These are phyloP conservation scores for Chloromonas sp. DNA, from an alignment of 163 green algal genomes.

Conservation along the genomic window DNA sequence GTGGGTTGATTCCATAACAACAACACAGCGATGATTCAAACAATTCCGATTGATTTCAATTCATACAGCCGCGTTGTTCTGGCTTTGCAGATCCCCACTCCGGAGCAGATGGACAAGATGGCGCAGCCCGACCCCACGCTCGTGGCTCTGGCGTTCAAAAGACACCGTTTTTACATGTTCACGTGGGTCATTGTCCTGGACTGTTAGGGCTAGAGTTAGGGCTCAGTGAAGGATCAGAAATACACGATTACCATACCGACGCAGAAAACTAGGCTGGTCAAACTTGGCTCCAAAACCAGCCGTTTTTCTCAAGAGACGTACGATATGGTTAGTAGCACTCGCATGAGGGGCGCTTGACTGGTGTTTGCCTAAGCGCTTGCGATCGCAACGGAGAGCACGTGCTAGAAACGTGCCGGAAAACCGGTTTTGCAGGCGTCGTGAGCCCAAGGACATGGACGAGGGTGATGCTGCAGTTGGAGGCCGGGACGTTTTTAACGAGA, in stretches of 20 bases:
- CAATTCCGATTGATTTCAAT: too few species aligned
- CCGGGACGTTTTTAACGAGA: slow-evolving; percentile 97
- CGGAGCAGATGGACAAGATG: slow-evolving; percentile 42
- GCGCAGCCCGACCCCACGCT: slow-evolving; percentile 73
- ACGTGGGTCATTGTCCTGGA: slow-evolving; percentile 12
- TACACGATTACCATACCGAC: slow-evolving; percentile 77
- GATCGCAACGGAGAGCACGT: too few species aligned
- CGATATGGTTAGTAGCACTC: slow-evolving; percentile 83
- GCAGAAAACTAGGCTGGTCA: slow-evolving; percentile 91
- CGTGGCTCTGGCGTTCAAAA: slow-evolving; percentile 33
- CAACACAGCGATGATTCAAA: background rate
- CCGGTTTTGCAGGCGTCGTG: slow-evolving; percentile 17
- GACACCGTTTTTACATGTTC: slow-evolving; percentile 20
- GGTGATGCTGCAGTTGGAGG: slow-evolving; percentile 39
- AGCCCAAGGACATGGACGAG: slow-evolving; percentile 66
- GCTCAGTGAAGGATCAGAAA: background rate
- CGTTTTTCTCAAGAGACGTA: slow-evolving; percentile 67
- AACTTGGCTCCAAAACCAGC: too few species aligned
- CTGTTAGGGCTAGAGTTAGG: too few species aligned
- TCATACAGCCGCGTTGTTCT: background rate
- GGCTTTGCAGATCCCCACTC: slow-evolving; percentile 17
- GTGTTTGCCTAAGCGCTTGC: too few species aligned
- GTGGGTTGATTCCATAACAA: background rate
- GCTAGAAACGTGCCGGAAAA: background rate
- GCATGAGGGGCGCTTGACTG: too few species aligned